These are phyloP conservation scores for Spathaspora gorwiae DNA, from an alignment of 805 yeast genomes.

Conservation along the genomic window DNA sequence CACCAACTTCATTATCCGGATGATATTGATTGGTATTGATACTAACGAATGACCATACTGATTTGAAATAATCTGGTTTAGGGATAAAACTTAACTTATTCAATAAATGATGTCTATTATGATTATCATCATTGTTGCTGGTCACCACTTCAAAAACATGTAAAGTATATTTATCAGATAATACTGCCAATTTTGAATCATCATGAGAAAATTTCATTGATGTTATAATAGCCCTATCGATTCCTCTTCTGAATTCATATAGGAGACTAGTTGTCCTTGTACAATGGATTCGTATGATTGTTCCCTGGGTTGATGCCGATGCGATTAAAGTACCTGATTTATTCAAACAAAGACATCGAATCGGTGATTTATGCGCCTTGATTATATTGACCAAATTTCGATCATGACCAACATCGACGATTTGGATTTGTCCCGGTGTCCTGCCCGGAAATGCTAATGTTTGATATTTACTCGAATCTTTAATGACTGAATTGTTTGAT, in stretches of 20 bases:
- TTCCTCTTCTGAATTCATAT: constrained; percentile 86
- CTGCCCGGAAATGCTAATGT: constrained; percentile 76
- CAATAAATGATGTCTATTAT: constrained; percentile 63
- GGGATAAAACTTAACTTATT: constrained; percentile 57
- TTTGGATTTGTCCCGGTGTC: constrained; percentile 70
- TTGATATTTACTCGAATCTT: constrained; percentile 30
- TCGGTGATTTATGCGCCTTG: constrained; percentile 68
- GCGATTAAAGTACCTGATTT: constrained; percentile 67
- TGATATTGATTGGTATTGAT: constrained; percentile 48
- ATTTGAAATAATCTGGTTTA: constrained; percentile 60
- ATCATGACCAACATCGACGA: constrained; percentile 69
- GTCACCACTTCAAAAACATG: constrained; percentile 53
- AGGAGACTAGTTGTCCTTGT: constrained; percentile 43
- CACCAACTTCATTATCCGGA: constrained; percentile 16
- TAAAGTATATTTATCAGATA: constrained; percentile 84
- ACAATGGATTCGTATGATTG: constrained; percentile 71
- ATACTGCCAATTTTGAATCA: constrained; percentile 72
- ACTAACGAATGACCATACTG: constrained; percentile 86
- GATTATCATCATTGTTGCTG: constrained; percentile 35
- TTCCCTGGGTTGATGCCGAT: constrained; percentile 78
- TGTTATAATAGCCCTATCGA: constrained; percentile 77
- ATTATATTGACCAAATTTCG: constrained; percentile 62
- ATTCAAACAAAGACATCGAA: constrained; percentile 61
- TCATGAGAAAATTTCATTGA: constrained; percentile 81
- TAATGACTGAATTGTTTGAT: constrained; percentile 5